A percentile compares a stretch with the other conserved stretches of the same genome.
Evolutionary conservation across 2,329 filamentous ascomycete species (phyloP).

Genomic region (Phialemonium atrogriseum): DNA sequence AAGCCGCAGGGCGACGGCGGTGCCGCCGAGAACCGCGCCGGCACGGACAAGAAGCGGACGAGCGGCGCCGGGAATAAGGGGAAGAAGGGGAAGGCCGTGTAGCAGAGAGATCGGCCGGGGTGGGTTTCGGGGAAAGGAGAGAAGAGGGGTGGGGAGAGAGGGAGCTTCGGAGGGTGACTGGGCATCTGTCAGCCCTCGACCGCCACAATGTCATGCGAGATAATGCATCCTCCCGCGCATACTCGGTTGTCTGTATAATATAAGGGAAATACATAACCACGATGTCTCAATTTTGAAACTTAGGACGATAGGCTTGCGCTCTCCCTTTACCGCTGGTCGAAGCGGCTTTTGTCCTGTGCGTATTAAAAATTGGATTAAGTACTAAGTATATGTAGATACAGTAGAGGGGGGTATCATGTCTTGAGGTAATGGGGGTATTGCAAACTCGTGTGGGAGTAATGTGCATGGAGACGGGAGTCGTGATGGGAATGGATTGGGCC

Average conservation of each 20-base stretch:
- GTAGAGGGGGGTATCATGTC: neutral
- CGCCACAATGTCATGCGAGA: too few relatives aligned
- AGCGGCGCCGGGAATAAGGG: slow-evolving; percentile 19
- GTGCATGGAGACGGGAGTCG: neutral
- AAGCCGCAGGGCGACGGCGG: slow-evolving; percentile 27
- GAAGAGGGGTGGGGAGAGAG: neutral
- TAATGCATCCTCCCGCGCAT: neutral
- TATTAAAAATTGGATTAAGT: too few relatives aligned
- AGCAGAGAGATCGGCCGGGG: too few relatives aligned
- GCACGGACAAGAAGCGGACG: slow-evolving; percentile 23
- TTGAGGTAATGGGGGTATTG: neutral
- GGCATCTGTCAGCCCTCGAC: too few relatives aligned
- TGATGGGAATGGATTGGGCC: neutral
- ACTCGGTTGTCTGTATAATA: neutral
- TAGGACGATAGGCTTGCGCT: neutral
- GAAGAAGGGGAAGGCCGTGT: neutral
- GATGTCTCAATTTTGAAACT: neutral
- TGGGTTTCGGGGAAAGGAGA: neutral
- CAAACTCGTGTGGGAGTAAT: neutral
- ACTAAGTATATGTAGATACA: neutral
- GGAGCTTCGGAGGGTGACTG: neutral
- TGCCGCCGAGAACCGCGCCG: slow-evolving; percentile 21
- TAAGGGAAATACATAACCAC: neutral
- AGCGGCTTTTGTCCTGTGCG: too few relatives aligned
- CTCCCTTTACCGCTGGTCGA: too few relatives aligned